Evolutionary conservation across 2,329 filamentous ascomycete species (phyloP).

Genomic region (Colletotrichum horii): DNA sequence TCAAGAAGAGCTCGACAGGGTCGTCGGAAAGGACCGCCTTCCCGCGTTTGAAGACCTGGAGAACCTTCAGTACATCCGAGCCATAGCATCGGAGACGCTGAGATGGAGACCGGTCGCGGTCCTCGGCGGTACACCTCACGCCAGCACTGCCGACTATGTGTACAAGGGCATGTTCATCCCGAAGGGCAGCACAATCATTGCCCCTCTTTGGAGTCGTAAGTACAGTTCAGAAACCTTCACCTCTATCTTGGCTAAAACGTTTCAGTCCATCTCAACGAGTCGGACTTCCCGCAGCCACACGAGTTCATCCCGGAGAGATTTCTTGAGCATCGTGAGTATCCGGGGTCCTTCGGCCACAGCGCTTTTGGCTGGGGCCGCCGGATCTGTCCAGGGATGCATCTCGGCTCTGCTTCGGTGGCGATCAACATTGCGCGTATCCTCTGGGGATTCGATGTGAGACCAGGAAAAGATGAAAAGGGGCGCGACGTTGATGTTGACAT

Average conservation of each 20-base stretch:
- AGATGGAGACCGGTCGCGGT: slow-evolving; percentile 46
- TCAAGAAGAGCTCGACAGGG: slow-evolving; percentile 43
- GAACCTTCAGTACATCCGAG: slow-evolving; percentile 36
- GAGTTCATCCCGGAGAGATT: slow-evolving; percentile 43
- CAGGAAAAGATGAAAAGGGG: slow-evolving; percentile 4
- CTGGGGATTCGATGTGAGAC: slow-evolving; percentile 54
- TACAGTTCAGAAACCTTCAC: background rate
- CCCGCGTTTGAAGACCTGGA: slow-evolving; percentile 42
- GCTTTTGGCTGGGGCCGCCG: slow-evolving; percentile 48
- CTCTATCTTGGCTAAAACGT: background rate
- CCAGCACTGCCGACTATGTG: slow-evolving; percentile 45
- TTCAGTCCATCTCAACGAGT: slow-evolving; percentile 44
- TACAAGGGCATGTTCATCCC: slow-evolving; percentile 51
- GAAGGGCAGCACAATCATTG: slow-evolving; percentile 34
- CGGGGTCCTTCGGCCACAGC: slow-evolving; percentile 41
- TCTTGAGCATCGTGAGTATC: slow-evolving; percentile 37
- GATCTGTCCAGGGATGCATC: slow-evolving; percentile 52
- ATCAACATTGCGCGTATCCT: slow-evolving; percentile 53
- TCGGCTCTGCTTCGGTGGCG: slow-evolving; percentile 54
- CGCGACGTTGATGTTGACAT: slow-evolving; percentile 41
- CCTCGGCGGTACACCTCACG: slow-evolving; percentile 49
- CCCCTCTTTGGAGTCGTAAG: slow-evolving; percentile 48
- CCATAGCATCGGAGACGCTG: slow-evolving; percentile 43
- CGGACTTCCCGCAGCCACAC: slow-evolving; percentile 44
- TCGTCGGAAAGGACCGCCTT: slow-evolving; percentile 39